Evolutionary conservation across 192 early-diverging fungal genomes (phyloP), one percentile per base, ranked within the genome.

Genomic region (Entomortierella lignicola): DNA sequence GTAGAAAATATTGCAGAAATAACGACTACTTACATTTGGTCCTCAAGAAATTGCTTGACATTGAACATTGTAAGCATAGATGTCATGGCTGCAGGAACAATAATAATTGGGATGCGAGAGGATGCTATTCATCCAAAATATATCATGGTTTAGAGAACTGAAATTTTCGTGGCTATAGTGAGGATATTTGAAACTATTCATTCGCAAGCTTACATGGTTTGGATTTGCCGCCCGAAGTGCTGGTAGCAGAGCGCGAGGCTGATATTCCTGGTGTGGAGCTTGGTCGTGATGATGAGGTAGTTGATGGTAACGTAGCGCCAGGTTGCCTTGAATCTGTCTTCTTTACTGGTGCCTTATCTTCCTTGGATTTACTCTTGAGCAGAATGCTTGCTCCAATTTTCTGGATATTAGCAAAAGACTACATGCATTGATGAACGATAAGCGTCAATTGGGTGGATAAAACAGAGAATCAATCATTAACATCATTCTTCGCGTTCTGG

Each of bases 21-120:
- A n/a, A n/a, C n/a, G 15, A 29, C n/a, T 3, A 72, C 87, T 79
- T 81, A 92, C 89, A 81, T 81, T 75, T 93, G 85, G 52, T 93
- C 92, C 64, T 91, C 81, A 7, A 98, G 81, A 55, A 98, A 94
- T 37, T 92, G 82, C 74, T 93, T 91, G 52, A 95, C 90, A 82
- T 98, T 98, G 81, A 91, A 95, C 84, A 97, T 85, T 31, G 91
- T 96, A 47, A 98, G 55, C 77, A 93, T 88, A 1, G 96, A 89
- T 4, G 94, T 94, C 5, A 92, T 83, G 29, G 90, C 92, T 0
- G 94, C 89, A 4, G 97, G 97, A n/a, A 98, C 92, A 31, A 98
- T 90, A 71, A 98, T 97, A 21, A 96, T 95, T 3, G 97, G 97
- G 42, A 90, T 90, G 64, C 66, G 69, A 48, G 66, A 73, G 20